These are phyloP conservation scores for Micromonas pusilla DNA, from an alignment of 139 green algal genomes.

Conservation along the genomic window DNA sequence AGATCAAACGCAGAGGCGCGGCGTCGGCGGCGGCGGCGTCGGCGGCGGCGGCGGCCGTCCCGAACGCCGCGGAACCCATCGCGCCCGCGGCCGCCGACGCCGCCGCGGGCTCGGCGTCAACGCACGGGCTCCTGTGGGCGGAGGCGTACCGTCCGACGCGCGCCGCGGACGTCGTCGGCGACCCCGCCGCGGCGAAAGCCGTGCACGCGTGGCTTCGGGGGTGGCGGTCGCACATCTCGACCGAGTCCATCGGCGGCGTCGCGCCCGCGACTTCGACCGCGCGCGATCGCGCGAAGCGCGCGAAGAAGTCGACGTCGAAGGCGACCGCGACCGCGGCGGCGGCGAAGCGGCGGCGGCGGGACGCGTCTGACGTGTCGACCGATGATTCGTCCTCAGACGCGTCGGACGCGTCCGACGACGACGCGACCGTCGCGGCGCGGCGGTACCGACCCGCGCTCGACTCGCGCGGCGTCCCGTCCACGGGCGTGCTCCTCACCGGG, in stretches of 20 bases:
- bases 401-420: neutral
- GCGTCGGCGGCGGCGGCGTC: neutral
- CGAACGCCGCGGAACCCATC: too few relatives aligned
- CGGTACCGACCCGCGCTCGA: too few relatives aligned
- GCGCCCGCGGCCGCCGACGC: too few relatives aligned
- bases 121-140: too few relatives aligned
- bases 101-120: too few relatives aligned
- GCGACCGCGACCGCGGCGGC: neutral
- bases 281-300: neutral
- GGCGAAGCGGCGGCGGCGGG: neutral
- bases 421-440: too few relatives aligned
- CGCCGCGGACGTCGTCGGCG: neutral
- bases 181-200: neutral
- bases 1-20: neutral
- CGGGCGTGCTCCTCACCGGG: constrained; percentile 18
- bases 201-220: neutral
- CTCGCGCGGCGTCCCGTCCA: neutral
- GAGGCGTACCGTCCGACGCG: neutral
- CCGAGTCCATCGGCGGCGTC: neutral
- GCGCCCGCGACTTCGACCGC: neutral
- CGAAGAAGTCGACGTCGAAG: neutral
- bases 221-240: neutral
- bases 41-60: too few relatives aligned
- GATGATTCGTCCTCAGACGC: neutral
- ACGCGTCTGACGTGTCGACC: neutral